phyloP scores from a whole-genome alignment of 176 grass and related monocot genomes.

The Phragmites australis region DNA sequence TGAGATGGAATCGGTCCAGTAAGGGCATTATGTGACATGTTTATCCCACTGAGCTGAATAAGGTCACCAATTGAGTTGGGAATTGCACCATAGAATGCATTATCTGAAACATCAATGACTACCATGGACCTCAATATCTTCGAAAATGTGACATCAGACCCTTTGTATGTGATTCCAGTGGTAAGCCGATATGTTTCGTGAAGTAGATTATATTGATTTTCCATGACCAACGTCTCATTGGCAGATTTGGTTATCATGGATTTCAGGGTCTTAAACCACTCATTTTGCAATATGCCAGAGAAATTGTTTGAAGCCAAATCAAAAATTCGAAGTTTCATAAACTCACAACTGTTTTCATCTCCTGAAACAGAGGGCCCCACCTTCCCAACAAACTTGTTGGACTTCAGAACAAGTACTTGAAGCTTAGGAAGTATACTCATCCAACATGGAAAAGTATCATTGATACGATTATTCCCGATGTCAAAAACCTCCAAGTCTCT shows the following conservation, averaged over 20 bases:
- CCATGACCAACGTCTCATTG: conserved; percentile 30
- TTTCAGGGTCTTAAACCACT: conserved; percentile 8
- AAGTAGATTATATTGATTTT: conserved; percentile 22
- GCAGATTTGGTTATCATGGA: conserved; percentile 16
- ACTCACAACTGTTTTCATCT: neutral
- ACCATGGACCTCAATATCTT: conserved; percentile 14
- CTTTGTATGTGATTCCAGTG: conserved; percentile 27
- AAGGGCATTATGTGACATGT: conserved; percentile 49
- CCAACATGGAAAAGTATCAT: conserved; percentile 49
- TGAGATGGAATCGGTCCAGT: conserved; percentile 40
- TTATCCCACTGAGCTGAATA: conserved; percentile 28
- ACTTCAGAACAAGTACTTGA: conserved; percentile 44
- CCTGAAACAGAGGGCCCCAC: neutral
- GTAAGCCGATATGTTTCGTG: conserved; percentile 33
- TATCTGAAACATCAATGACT: conserved; percentile 14
- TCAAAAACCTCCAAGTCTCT: conserved; percentile 28
- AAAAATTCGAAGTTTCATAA: conserved; percentile 11
- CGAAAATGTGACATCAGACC: neutral
- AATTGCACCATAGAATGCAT: conserved; percentile 45
- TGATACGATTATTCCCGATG: conserved; percentile 27
- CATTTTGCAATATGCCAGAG: conserved; percentile 24
- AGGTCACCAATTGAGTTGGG: conserved; percentile 42
- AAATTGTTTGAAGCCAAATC: conserved; percentile 40
- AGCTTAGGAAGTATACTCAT: conserved; percentile 39
- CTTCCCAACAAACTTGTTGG: conserved; percentile 22